These are phyloP conservation scores for Verticillium nubilum DNA, from an alignment of 2,329 filamentous ascomycete genomes.

Conservation along the genomic window DNA sequence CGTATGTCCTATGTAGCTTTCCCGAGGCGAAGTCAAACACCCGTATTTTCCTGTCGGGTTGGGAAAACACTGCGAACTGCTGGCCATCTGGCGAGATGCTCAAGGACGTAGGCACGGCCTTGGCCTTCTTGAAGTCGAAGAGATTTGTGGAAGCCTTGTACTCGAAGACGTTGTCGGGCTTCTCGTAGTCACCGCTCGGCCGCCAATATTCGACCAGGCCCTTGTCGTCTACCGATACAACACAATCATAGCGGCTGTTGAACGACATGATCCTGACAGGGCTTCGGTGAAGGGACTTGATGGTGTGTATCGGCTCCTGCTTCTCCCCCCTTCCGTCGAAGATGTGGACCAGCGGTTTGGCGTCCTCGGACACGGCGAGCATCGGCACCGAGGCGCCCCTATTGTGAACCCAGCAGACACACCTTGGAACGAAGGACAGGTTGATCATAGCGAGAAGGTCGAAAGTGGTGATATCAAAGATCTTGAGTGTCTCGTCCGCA, in stretches of 20 bases:
- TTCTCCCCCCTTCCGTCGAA: conserved; percentile 89
- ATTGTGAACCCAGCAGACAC: conserved; percentile 87
- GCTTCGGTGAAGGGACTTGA: conserved; percentile 74
- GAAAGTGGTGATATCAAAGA: conserved; percentile 80
- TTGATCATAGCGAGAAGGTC: conserved; percentile 78
- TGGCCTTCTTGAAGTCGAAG: conserved; percentile 96
- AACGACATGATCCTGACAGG: conserved; percentile 82
- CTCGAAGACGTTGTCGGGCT: conserved; percentile 85
- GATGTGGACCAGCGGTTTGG: conserved; percentile 67
- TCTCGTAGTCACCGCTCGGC: conserved; percentile 75
- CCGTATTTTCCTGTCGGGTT: conserved; percentile 88
- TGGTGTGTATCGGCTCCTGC: conserved; percentile 66
- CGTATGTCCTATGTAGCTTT: conserved; percentile 87
- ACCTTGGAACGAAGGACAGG: conserved; percentile 69
- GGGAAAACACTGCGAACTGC: conserved; percentile 82
- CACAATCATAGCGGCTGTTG: conserved; percentile 84
- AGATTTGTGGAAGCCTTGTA: conserved; percentile 92
- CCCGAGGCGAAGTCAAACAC: conserved; percentile 88
- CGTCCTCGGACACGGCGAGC: conserved; percentile 75
- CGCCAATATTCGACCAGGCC: conserved; percentile 98
- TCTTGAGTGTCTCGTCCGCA: conserved; percentile 70
- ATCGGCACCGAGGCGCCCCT: conserved; percentile 83
- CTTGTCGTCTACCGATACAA: conserved; percentile 79
- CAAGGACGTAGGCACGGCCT: conserved; percentile 75
- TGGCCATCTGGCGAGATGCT: conserved; percentile 81